Base-by-base conservation (phyloP, 176 grass and related monocot genomes). In the Oryza brachyantha region DNA sequence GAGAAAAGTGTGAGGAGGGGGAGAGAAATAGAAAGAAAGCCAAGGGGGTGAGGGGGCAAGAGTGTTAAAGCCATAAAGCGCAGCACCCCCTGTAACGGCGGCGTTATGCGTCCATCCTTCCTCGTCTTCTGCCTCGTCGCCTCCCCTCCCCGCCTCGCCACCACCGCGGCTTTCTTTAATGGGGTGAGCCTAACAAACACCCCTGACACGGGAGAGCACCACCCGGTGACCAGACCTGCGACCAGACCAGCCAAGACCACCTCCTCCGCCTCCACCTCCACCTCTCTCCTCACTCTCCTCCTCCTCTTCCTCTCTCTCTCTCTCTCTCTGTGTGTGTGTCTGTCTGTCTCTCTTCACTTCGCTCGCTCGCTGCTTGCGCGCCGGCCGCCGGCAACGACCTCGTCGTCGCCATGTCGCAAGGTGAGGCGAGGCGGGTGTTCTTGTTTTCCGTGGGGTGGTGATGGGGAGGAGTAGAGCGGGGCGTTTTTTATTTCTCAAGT, bases 121-220 rank as follows among this genome's bases (percentile, higher is more conserved):
- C n/a, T n/a, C n/a, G n/a, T n/a, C 75, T 35, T 27, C 75, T 61
- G 57, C 75, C 24, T 32, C 0, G 1, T 1, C 50, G 25, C 61
- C 8, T 64, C 60, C 0, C 1, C 29, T 3, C 1, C 10, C n/a
- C n/a, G n/a, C 21, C 31, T 38, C 82, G 2, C 4, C 35, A 3
- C 22, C 86, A 63, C 81, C 76, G 76, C 70, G 54, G 21, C 76
- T 40, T 84, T 79, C 81, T 84, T 88, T 84, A 84, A 84, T 88
- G 86, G 75, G 25, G 70, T 32, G 69, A 84, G 76, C 64, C 68
- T 29, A 80, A 54, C 86, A 84, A 84, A 64, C 64, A 54, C 63
- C 46, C 46, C 76, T 39, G 59, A 70, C 75, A 78, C 66, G 63
- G 22, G 57, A 40, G 83, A 54, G 59, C 78, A 87, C 79, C 66